These are phyloP conservation scores for Monosporascus sp. DNA, from an alignment of 2,329 filamentous ascomycete genomes.

Conservation along the genomic window DNA sequence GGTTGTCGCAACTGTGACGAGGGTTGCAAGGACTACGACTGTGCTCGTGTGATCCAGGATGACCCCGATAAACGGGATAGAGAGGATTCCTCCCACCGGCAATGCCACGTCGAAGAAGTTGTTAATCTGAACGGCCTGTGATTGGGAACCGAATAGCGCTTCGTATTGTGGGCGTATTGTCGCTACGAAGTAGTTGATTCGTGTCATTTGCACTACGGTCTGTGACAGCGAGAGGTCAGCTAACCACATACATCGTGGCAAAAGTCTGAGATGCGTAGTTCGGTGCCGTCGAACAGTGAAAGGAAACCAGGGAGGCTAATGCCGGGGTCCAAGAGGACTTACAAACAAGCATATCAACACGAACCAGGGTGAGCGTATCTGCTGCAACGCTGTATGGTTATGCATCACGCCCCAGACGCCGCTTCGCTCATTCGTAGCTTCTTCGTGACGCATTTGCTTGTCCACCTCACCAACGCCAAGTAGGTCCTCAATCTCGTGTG, in stretches of 20 bases:
- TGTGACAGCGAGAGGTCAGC: neutral
- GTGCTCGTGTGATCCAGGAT: slow-evolving; percentile 75
- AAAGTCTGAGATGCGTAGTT: too few relatives aligned
- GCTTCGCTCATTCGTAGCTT: slow-evolving; percentile 61
- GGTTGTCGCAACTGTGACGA: slow-evolving; percentile 65
- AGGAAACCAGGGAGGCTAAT: neutral
- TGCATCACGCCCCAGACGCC: slow-evolving; percentile 89
- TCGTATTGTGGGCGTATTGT: slow-evolving; percentile 79
- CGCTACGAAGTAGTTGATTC: slow-evolving; percentile 91
- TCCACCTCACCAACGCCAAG: slow-evolving; percentile 59
- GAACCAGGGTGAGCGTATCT: slow-evolving; percentile 80
- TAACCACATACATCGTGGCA: neutral
- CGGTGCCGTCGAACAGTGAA: too few relatives aligned
- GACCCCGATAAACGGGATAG: slow-evolving; percentile 78
- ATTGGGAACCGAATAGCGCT: slow-evolving; percentile 60
- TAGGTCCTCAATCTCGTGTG: slow-evolving; percentile 67
- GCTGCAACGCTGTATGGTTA: slow-evolving; percentile 60
- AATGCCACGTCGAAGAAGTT: slow-evolving; percentile 82
- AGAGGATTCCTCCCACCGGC: slow-evolving; percentile 75
- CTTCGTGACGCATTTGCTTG: slow-evolving; percentile 60
- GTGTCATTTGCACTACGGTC: slow-evolving; percentile 69
- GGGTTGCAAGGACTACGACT: slow-evolving; percentile 59
- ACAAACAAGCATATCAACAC: slow-evolving; percentile 70
- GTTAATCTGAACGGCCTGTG: slow-evolving; percentile 65
- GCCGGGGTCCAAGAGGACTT: neutral